These are phyloP conservation scores for Pichia sp. DNA, from an alignment of 1,139 yeast species.

Conservation along the genomic window DNA sequence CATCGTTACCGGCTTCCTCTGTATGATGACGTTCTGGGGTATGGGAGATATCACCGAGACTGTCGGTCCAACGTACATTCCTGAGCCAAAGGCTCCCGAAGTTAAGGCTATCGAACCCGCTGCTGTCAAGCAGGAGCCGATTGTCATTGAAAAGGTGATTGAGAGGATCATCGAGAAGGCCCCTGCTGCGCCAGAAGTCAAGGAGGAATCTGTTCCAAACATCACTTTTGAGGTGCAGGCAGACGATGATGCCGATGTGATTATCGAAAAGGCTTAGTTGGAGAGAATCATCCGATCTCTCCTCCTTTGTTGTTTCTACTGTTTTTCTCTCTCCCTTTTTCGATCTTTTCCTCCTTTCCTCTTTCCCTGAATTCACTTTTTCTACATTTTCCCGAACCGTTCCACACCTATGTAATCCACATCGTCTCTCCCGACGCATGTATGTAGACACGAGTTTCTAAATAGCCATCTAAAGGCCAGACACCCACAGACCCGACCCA, in stretches of 20 bases:
- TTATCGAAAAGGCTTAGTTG: constrained; percentile 25
- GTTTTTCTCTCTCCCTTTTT: too few species aligned
- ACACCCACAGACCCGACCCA: background rate
- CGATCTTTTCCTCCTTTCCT: background rate
- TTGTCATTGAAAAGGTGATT: constrained; percentile 10
- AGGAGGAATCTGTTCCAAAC: constrained; percentile 17
- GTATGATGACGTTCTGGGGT: constrained; percentile 66
- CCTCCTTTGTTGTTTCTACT: too few species aligned
- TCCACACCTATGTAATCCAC: background rate
- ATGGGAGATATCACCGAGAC: constrained; percentile 49
- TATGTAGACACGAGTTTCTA: background rate
- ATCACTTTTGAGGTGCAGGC: constrained; percentile 29
- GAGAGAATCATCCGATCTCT: background rate
- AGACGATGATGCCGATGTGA: constrained; percentile 29
- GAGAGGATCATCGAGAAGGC: constrained; percentile 8
- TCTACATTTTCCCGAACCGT: background rate
- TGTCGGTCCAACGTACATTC: constrained; percentile 44
- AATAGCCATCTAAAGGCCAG: background rate
- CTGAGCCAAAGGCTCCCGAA: constrained; percentile 15
- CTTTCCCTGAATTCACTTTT: background rate
- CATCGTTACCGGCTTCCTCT: constrained; percentile 52
- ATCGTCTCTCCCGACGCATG: background rate
- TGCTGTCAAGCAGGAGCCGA: constrained; percentile 6
- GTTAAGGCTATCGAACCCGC: background rate
- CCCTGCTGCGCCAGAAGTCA: background rate